Percentiles rank a stretch among this genome's conserved stretches.
Conservation (phyloP, 2,329 filamentous ascomycete genomes). For the Phialophora chinensis region DNA sequence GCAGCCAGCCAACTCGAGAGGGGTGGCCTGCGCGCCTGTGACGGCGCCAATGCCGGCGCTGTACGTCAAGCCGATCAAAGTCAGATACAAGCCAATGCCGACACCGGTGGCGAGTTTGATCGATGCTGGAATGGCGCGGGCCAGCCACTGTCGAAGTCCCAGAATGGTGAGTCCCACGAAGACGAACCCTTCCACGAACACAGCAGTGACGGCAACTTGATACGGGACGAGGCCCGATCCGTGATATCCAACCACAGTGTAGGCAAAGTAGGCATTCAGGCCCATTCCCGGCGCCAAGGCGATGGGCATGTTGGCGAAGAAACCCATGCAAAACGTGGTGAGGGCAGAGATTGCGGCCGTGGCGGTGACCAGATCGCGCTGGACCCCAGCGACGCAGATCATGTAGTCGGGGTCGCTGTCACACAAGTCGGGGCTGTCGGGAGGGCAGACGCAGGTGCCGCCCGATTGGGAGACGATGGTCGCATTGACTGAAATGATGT, state of each 20-base stretch:
- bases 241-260: conserved; percentile 77
- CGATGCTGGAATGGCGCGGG: conserved; percentile 78
- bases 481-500: conserved; percentile 74
- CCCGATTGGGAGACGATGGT: conserved; percentile 73
- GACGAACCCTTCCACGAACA: conserved; percentile 86
- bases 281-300: conserved; percentile 78
- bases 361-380: conserved; percentile 80
- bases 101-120: conserved; percentile 88
- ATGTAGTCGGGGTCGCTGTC: conserved; percentile 54
- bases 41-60: conserved; percentile 81
- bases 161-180: conserved; percentile 80
- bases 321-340: conserved; percentile 80
- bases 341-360: conserved; percentile 83
- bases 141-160: conserved; percentile 86
- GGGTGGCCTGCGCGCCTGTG: conserved; percentile 70
- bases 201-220: conserved; percentile 77
- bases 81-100: conserved; percentile 82
- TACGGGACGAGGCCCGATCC: conserved; percentile 77
- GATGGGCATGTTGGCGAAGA: conserved; percentile 80
- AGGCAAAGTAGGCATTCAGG: conserved; percentile 85
- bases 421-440: conserved; percentile 54
- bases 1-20: conserved; percentile 78
- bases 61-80: conserved; percentile 71
- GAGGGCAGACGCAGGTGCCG: conserved; percentile 75
- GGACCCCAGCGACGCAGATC: conserved; percentile 61